Conservation (phyloP, 2,329 filamentous ascomycete species). For the Hypoxylon rubiginosum region DNA sequence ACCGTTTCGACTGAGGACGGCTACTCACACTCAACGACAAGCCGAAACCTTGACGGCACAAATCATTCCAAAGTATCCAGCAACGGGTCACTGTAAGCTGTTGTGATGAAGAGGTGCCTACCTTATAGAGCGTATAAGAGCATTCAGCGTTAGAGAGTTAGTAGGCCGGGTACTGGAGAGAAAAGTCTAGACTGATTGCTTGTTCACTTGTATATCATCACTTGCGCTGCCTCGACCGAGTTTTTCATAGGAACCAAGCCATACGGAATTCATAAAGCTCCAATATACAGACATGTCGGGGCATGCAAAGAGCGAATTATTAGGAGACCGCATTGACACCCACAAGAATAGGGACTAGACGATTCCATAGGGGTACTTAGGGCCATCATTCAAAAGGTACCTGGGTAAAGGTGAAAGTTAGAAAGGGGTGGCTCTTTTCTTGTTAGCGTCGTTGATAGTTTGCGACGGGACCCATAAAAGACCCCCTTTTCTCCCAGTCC, state of each 20-base stretch:
- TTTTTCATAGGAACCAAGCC: not conserved
- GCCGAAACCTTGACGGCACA: conserved; percentile 6
- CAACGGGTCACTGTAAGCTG: conserved; percentile 26
- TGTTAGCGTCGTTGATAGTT: conserved; percentile 18
- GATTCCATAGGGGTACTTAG: not conserved
- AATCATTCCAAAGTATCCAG: conserved; percentile 32
- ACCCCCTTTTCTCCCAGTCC: not conserved
- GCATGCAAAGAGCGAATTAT: not conserved
- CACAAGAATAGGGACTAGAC: not conserved
- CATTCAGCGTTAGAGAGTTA: conserved; percentile 6
- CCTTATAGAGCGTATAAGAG: conserved; percentile 10
- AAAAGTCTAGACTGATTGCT: not conserved
- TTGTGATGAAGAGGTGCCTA: not conserved
- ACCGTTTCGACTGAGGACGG: conserved; percentile 32
- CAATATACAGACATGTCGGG: not conserved
- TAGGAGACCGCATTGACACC: too few relatives aligned
- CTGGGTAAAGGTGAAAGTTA: not conserved
- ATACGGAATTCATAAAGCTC: not conserved
- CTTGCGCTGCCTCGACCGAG: not conserved
- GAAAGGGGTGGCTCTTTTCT: not conserved
- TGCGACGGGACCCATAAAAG: conserved; percentile 9
- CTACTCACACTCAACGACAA: conserved; percentile 2
- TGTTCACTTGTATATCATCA: not conserved
- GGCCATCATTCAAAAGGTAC: not conserved
- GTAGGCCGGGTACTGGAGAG: not conserved